phyloP scores from a whole-genome alignment of 768 basidiomycete species.

The Pluteus cervinus region DNA sequence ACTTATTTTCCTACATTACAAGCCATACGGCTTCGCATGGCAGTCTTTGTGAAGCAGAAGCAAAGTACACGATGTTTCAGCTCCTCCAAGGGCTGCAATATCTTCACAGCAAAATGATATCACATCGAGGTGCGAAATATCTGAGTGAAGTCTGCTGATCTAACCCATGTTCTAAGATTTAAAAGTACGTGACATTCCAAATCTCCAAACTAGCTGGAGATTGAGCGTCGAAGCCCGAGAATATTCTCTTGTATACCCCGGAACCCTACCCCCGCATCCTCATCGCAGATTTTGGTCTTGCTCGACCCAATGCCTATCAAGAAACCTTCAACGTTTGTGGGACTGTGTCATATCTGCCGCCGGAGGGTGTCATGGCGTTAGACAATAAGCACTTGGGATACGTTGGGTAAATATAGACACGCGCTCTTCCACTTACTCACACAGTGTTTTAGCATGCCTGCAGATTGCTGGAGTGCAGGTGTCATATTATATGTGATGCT shows the following conservation, averaged over 20 bases:
- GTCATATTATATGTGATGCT: constrained; percentile 81
- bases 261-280: constrained; percentile 81
- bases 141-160: neutral
- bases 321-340: constrained; percentile 83
- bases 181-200: constrained; percentile 36
- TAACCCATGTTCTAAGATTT: constrained; percentile 38
- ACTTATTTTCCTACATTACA: constrained; percentile 82
- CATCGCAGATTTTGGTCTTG: constrained; percentile 85
- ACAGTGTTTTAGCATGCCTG: constrained; percentile 57
- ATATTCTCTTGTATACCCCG: constrained; percentile 72
- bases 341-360: constrained; percentile 82
- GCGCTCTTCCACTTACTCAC: neutral
- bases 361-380: constrained; percentile 76
- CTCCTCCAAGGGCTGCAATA: constrained; percentile 66
- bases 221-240: constrained; percentile 59
- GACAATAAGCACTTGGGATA: constrained; percentile 72
- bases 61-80: constrained; percentile 82
- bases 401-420: constrained; percentile 29
- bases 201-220: neutral
- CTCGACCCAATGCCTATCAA: constrained; percentile 71
- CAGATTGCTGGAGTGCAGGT: constrained; percentile 87
- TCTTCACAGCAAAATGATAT: constrained; percentile 65
- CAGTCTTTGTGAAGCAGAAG: constrained; percentile 70
- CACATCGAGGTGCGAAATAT: constrained; percentile 61
- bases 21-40: constrained; percentile 42